phyloP scores from a whole-genome alignment of 257 asterid species.

The Pogostemon cablin region DNA sequence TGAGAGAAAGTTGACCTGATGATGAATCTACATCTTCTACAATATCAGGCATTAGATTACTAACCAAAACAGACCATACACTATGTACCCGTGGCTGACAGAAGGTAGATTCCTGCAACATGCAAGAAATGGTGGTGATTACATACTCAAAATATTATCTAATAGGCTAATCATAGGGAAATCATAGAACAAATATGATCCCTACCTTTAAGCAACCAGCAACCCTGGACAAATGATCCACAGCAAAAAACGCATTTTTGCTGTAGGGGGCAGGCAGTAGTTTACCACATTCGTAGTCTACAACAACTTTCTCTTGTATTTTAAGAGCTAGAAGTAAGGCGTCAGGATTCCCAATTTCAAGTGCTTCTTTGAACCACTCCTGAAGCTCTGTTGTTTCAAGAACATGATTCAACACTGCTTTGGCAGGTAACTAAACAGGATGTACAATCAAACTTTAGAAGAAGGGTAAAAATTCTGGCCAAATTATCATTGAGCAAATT shows the following conservation, averaged over 20 bases:
- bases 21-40: conserved; percentile 60
- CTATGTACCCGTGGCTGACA: conserved; percentile 92
- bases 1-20: conserved; percentile 46
- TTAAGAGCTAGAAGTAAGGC: conserved; percentile 85
- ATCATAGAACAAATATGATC: conserved; percentile 24
- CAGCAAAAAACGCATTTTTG: conserved; percentile 60
- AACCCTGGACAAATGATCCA: conserved; percentile 58
- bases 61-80: conserved; percentile 79
- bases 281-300: conserved; percentile 58
- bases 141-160: conserved; percentile 19
- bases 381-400: conserved; percentile 84
- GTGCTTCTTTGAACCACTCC: conserved; percentile 82
- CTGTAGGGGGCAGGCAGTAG: conserved; percentile 80
- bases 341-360: conserved; percentile 85
- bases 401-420: conserved; percentile 61
- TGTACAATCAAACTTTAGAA: conserved; percentile 32
- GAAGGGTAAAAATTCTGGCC: conserved; percentile 24
- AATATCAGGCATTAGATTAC: conserved; percentile 67
- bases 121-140: conserved; percentile 31
- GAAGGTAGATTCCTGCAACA: conserved; percentile 85
- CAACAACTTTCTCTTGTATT: conserved; percentile 58
- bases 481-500: conserved; percentile 12
- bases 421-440: conserved; percentile 65
- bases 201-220: conserved; percentile 85
- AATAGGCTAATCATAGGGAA: background rate